A percentile compares a stretch with the other conserved stretches of the same genome.
Conservation (phyloP, 2,329 filamentous ascomycete genomes). For the Tolypocladium endophyticum region DNA sequence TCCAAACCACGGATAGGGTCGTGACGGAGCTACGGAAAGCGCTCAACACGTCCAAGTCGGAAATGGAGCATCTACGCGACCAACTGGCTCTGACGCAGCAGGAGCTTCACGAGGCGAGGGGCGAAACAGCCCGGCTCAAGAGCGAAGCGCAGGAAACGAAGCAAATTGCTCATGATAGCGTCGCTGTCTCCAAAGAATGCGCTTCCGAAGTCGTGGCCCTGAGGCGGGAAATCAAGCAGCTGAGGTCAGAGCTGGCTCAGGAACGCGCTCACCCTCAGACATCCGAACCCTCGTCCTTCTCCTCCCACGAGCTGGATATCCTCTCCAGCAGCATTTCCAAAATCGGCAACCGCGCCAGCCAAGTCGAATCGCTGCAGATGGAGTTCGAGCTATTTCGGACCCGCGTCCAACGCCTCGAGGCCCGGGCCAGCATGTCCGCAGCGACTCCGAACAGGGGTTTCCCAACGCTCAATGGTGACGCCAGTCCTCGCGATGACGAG, state of each 20-base stretch:
- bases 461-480: neutral
- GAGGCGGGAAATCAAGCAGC: slow-evolving; percentile 20
- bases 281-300: slow-evolving; percentile 10
- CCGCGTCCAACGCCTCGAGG: slow-evolving; percentile 23
- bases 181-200: slow-evolving; percentile 13
- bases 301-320: slow-evolving; percentile 26
- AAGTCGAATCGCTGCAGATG: slow-evolving; percentile 30
- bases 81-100: slow-evolving; percentile 12
- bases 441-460: slow-evolving; percentile 1
- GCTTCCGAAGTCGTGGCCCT: slow-evolving; percentile 20
- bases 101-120: slow-evolving; percentile 11
- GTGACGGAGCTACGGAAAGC: slow-evolving; percentile 11
- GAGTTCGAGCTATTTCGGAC: slow-evolving; percentile 29
- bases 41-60: slow-evolving; percentile 6
- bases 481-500: neutral
- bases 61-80: slow-evolving; percentile 8
- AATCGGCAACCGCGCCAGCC: slow-evolving; percentile 24
- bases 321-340: slow-evolving; percentile 26
- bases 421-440: slow-evolving; percentile 1
- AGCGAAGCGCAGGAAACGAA: slow-evolving; percentile 12
- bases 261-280: slow-evolving; percentile 10
- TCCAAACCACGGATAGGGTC: slow-evolving; percentile 10
- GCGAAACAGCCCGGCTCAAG: slow-evolving; percentile 13
- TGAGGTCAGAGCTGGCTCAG: slow-evolving; percentile 16
- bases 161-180: slow-evolving; percentile 11